Conservation (phyloP, 108 stramenopile genomes). For the Skeletonema marinoi region DNA sequence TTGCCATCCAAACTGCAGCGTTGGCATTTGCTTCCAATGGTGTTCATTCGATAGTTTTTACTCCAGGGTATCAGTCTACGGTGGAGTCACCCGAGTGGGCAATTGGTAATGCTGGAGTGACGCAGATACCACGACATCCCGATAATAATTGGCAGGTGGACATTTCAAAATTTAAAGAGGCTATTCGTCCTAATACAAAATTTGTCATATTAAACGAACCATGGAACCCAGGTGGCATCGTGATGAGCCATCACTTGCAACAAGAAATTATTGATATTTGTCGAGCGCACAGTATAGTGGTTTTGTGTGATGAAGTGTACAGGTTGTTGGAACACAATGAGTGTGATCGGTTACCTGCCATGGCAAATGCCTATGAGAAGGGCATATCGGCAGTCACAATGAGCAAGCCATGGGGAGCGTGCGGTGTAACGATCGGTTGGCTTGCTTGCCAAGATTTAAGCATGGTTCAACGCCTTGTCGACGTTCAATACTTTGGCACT, state of each 20-base stretch:
- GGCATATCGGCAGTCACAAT: slow-evolving; percentile 71
- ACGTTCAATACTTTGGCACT: slow-evolving; percentile 78
- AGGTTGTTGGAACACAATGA: slow-evolving; percentile 73
- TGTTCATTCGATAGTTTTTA: slow-evolving; percentile 73
- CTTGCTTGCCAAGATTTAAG: slow-evolving; percentile 53
- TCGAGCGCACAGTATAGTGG: slow-evolving; percentile 45
- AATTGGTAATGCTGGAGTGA: slow-evolving; percentile 43
- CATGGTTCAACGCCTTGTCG: slow-evolving; percentile 53
- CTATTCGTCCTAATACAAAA: slow-evolving; percentile 62
- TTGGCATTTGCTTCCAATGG: slow-evolving; percentile 55
- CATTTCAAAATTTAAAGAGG: slow-evolving; percentile 39
- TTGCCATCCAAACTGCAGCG: slow-evolving; percentile 77
- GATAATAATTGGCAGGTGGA: slow-evolving; percentile 72
- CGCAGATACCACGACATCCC: slow-evolving; percentile 49
- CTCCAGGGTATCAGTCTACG: slow-evolving; percentile 82
- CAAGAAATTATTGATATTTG: slow-evolving; percentile 55
- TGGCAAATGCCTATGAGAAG: slow-evolving; percentile 65
- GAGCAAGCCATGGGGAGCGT: slow-evolving; percentile 84
- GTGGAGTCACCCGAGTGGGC: slow-evolving; percentile 63
- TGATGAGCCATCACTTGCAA: slow-evolving; percentile 53
- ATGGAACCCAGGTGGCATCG: slow-evolving; percentile 79
- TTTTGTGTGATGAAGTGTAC: slow-evolving; percentile 81
- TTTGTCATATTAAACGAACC: slow-evolving; percentile 78
- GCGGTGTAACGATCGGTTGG: slow-evolving; percentile 82
- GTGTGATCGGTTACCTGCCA: slow-evolving; percentile 53